Conservation (phyloP, 1,284 basidiomycete species). For the Neonothopanus nambi region DNA sequence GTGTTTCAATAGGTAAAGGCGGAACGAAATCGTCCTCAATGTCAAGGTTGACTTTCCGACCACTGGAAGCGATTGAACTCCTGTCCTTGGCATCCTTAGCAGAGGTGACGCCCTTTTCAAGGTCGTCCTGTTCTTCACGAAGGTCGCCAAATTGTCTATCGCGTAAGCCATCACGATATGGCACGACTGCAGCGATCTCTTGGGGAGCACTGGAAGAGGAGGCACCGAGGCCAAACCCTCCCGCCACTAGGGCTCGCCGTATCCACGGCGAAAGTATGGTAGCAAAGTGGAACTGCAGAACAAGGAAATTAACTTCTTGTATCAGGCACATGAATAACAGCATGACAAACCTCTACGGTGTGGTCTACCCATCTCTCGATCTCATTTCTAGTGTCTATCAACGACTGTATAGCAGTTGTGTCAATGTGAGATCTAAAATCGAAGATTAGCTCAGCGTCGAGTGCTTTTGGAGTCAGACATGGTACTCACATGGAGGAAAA, state of each 20-base stretch:
- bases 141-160: constrained; percentile 22
- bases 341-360: constrained; percentile 66
- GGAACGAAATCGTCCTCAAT: constrained; percentile 26
- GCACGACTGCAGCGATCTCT: constrained; percentile 77
- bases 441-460: constrained; percentile 1
- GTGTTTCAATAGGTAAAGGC: constrained; percentile 60
- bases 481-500: constrained; percentile 81
- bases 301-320: neutral
- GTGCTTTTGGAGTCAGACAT: neutral
- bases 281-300: constrained; percentile 80
- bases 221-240: constrained; percentile 76
- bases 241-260: constrained; percentile 83
- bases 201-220: constrained; percentile 42
- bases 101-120: constrained; percentile 11
- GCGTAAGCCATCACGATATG: constrained; percentile 49
- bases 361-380: constrained; percentile 87
- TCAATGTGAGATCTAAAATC: constrained; percentile 70
- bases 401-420: constrained; percentile 87
- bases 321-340: neutral
- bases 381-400: constrained; percentile 87
- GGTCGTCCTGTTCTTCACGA: constrained; percentile 36
- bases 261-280: constrained; percentile 94
- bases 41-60: constrained; percentile 2
- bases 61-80: neutral
- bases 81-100: neutral